Evolutionary conservation across 768 basidiomycete genomes (phyloP).

Genomic region (Candolleomyces efflorescens): DNA sequence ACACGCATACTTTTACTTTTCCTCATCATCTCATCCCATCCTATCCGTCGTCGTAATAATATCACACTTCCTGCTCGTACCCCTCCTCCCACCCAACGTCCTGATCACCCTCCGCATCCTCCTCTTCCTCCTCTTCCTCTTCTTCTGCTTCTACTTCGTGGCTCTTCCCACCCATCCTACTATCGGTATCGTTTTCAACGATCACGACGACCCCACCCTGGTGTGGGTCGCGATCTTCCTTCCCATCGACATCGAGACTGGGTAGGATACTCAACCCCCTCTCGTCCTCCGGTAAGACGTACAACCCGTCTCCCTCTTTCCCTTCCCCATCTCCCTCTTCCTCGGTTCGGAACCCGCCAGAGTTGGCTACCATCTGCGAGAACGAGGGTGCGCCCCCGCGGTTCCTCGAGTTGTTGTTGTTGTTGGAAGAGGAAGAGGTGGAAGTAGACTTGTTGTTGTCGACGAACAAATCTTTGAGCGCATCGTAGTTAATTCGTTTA

Average conservation of each 20-base stretch:
- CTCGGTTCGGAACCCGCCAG: background rate
- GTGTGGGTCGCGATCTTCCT: conserved; percentile 36
- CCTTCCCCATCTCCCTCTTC: conserved; percentile 30
- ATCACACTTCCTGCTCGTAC: conserved; percentile 72
- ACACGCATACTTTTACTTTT: too few relatives aligned
- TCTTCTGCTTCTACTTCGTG: conserved; percentile 29
- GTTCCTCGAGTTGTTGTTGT: background rate
- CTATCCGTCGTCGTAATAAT: too few relatives aligned
- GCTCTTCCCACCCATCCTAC: conserved; percentile 23
- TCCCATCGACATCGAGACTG: conserved; percentile 26
- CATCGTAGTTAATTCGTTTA: conserved; percentile 92
- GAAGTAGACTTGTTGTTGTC: conserved; percentile 28
- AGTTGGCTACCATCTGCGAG: conserved; percentile 3
- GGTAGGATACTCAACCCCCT: background rate
- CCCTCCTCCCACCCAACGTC: conserved; percentile 37
- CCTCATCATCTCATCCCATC: too few relatives aligned
- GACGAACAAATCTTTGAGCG: conserved; percentile 74
- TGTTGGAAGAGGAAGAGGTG: conserved; percentile 21
- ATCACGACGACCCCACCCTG: conserved; percentile 36
- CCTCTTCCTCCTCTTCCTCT: conserved; percentile 44
- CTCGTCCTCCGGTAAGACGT: conserved; percentile 24
- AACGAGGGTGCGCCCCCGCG: conserved; percentile 9
- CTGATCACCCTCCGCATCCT: conserved; percentile 42
- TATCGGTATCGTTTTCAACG: conserved; percentile 36
- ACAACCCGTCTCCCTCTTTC: conserved; percentile 40